Conservation (phyloP, 108 stramenopile species). For the Mediolabrus comicus region DNA sequence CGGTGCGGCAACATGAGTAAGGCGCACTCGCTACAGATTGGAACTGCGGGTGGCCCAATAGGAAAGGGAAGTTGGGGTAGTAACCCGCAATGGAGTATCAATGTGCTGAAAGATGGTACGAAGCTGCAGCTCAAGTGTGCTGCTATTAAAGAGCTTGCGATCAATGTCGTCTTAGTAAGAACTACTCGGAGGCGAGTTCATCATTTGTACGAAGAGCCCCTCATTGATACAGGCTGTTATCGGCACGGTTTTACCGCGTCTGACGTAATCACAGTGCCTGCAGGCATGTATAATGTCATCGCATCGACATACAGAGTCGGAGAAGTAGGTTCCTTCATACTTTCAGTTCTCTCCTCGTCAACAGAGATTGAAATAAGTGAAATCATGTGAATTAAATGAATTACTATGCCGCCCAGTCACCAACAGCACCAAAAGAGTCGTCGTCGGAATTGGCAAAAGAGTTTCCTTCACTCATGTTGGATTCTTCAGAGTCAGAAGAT, state of each 20-base stretch:
- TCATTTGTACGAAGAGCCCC: constrained; percentile 31
- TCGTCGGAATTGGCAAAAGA: background rate
- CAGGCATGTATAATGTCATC: constrained; percentile 59
- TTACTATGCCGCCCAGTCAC: background rate
- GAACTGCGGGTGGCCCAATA: constrained; percentile 58
- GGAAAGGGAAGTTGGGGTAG: constrained; percentile 44
- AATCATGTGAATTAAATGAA: constrained; percentile 6
- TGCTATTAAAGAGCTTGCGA: constrained; percentile 45
- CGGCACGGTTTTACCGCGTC: constrained; percentile 65
- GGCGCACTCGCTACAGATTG: constrained; percentile 21
- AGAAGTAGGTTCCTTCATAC: constrained; percentile 38
- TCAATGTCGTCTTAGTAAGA: constrained; percentile 58
- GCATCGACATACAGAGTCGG: constrained; percentile 51
- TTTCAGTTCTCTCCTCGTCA: constrained; percentile 23
- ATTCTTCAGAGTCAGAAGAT: background rate
- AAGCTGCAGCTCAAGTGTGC: constrained; percentile 57
- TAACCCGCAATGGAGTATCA: constrained; percentile 62
- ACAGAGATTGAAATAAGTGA: constrained; percentile 16
- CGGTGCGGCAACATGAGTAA: background rate
- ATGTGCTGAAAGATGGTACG: constrained; percentile 19
- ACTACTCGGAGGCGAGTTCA: constrained; percentile 24
- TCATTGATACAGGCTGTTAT: constrained; percentile 67
- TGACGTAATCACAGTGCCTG: constrained; percentile 28
- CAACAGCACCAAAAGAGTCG: background rate
- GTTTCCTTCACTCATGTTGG: background rate